A percentile compares a stretch with the other conserved stretches of the same genome.
Conservation (phyloP, 495 filamentous ascomycete genomes). For the Mytilinidion resinicola region DNA sequence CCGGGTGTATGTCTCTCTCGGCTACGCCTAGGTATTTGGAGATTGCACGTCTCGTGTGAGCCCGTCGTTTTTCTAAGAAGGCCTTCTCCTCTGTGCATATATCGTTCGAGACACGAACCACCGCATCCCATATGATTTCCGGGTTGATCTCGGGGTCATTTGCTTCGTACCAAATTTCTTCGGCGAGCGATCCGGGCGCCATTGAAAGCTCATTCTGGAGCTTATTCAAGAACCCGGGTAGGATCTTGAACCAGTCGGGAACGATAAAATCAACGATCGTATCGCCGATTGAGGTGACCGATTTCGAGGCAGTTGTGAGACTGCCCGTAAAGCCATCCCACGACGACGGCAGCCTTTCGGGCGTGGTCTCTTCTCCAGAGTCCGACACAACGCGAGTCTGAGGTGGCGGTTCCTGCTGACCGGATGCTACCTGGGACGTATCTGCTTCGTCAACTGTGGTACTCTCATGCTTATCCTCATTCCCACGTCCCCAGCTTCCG, state of each 20-base stretch:
- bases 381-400: constrained; percentile 18
- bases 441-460: neutral
- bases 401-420: constrained; percentile 19
- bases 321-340: constrained; percentile 12
- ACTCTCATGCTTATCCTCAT: neutral
- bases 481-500: neutral
- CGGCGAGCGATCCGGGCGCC: constrained; percentile 76
- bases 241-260: constrained; percentile 70
- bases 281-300: constrained; percentile 46
- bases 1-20: constrained; percentile 75
- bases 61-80: constrained; percentile 60
- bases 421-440: neutral
- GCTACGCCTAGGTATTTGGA: constrained; percentile 73
- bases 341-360: neutral
- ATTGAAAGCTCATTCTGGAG: constrained; percentile 83
- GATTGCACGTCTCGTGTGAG: constrained; percentile 60
- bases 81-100: constrained; percentile 76
- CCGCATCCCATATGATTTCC: constrained; percentile 72
- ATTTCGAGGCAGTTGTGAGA: constrained; percentile 11
- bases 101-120: constrained; percentile 72
- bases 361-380: neutral
- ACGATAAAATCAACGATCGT: constrained; percentile 63
- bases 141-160: constrained; percentile 75
- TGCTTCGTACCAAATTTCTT: constrained; percentile 89
- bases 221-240: constrained; percentile 75